A percentile compares a stretch with the other conserved stretches of the same genome.
Conservation (phyloP, 1,284 basidiomycete species). For the Omphalotus olearius region DNA sequence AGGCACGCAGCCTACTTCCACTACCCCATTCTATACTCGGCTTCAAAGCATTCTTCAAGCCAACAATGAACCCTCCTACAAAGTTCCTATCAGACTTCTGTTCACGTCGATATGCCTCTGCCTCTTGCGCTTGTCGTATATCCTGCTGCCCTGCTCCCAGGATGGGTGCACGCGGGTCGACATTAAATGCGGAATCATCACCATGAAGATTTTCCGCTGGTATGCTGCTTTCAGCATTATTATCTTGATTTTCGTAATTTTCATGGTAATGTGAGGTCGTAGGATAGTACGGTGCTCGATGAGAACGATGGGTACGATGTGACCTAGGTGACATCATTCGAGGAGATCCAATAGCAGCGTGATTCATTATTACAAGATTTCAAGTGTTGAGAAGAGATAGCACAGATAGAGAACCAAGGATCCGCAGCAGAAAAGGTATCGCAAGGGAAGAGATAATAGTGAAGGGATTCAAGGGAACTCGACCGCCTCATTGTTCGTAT, state of each 20-base stretch:
- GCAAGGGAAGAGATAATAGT: too few relatives aligned
- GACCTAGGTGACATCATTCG: slow-evolving; percentile 14
- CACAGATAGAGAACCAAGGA: too few relatives aligned
- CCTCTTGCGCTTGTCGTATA: slow-evolving; percentile 7
- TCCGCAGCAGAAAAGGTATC: too few relatives aligned
- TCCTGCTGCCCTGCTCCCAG: slow-evolving; percentile 20
- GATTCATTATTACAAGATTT: too few relatives aligned
- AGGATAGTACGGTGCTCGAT: slow-evolving; percentile 2
- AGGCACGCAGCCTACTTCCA: background rate
- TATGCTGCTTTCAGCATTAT: background rate
- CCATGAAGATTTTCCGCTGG: slow-evolving; percentile 5
- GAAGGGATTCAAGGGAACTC: too few relatives aligned
- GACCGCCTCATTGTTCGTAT: too few relatives aligned
- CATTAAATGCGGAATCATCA: slow-evolving; percentile 18
- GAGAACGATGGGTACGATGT: slow-evolving; percentile 8
- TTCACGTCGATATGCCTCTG: slow-evolving; percentile 1
- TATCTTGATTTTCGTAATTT: background rate
- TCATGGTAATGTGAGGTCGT: background rate
- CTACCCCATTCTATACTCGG: slow-evolving; percentile 9
- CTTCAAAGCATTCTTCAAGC: slow-evolving; percentile 23
- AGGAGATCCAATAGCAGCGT: slow-evolving; percentile 9
- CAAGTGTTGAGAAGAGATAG: too few relatives aligned
- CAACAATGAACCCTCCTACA: slow-evolving; percentile 22
- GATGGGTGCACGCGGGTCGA: slow-evolving; percentile 27
- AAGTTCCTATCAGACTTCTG: slow-evolving; percentile 17